These are phyloP conservation scores for Coemansia umbellata DNA, from an alignment of 192 early-diverging fungal species.

Conservation along the genomic window DNA sequence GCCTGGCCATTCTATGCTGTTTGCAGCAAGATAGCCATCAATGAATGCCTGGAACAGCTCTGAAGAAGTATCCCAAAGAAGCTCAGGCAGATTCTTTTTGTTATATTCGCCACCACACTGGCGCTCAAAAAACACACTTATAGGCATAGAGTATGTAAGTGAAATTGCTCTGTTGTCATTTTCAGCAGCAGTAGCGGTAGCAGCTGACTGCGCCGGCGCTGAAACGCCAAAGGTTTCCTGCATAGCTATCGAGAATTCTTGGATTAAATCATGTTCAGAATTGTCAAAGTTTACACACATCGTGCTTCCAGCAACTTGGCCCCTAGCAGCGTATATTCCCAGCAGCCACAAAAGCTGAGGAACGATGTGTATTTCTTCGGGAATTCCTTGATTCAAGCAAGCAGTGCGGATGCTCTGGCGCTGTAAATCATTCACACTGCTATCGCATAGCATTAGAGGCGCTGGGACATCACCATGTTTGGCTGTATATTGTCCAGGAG, in stretches of 20 bases:
- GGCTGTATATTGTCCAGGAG: background rate
- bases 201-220: no score
- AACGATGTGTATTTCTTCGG: conserved; percentile 8
- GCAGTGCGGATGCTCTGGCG: conserved; percentile 6
- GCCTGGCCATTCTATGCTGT: no score
- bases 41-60: conserved; percentile 19
- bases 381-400: conserved; percentile 13
- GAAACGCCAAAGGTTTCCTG: conserved; percentile 11
- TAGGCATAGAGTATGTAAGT: conserved; percentile 7
- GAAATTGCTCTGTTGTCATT: background rate
- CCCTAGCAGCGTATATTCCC: conserved; percentile 24
- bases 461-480: background rate
- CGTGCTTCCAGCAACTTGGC: background rate
- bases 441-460: conserved; percentile 19
- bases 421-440: background rate
- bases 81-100: conserved; percentile 23
- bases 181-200: background rate
- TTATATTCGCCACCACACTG: conserved; percentile 5
- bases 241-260: background rate
- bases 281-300: conserved; percentile 10
- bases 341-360: conserved; percentile 20
- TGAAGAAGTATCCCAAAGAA: conserved; percentile 27
- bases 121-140: conserved; percentile 31
- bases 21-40: conserved; percentile 5
- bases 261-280: conserved; percentile 5